phyloP scores from a whole-genome alignment of 2,329 filamentous ascomycete species.

The Diaporthe velutina region DNA sequence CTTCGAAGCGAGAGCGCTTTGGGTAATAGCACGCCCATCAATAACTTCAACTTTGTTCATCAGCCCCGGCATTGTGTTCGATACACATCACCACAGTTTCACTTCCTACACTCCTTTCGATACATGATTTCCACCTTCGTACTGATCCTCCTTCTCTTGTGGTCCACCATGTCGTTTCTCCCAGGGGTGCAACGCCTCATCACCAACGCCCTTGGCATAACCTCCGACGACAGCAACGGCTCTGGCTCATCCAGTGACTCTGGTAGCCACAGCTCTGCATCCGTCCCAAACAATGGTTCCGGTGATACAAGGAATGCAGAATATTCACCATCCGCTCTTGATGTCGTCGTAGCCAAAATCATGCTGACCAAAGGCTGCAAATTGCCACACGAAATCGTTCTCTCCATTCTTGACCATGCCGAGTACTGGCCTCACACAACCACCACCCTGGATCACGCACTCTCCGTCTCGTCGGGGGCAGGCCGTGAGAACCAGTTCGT shows the following conservation, averaged over 20 bases:
- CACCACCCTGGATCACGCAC: conserved; percentile 44
- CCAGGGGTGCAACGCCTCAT: conserved; percentile 12
- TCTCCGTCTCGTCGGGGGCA: conserved; percentile 7
- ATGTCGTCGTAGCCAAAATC: conserved; percentile 63
- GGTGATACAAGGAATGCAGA: not conserved
- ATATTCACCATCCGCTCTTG: conserved; percentile 56
- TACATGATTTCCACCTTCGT: conserved; percentile 14
- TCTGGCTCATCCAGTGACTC: not conserved
- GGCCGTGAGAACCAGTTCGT: conserved; percentile 54
- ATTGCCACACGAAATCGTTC: conserved; percentile 68
- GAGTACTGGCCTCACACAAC: conserved; percentile 72
- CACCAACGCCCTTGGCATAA: conserved; percentile 2
- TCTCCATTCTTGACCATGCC: conserved; percentile 68
- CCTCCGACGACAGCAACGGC: not conserved
- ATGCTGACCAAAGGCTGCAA: conserved; percentile 58
- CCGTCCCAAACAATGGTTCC: not conserved
- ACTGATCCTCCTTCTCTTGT: conserved; percentile 13
- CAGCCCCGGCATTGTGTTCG: not conserved
- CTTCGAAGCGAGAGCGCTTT: not conserved
- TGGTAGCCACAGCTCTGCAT: not conserved
- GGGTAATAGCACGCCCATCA: not conserved
- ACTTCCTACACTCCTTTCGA: not conserved
- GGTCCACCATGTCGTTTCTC: conserved; percentile 34
- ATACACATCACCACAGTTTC: not conserved
- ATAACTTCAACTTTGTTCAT: not conserved